A percentile compares a stretch with the other conserved stretches of the same genome.
Evolutionary conservation across 495 filamentous ascomycete genomes (phyloP).

Genomic region (Penicillium arizonense): DNA sequence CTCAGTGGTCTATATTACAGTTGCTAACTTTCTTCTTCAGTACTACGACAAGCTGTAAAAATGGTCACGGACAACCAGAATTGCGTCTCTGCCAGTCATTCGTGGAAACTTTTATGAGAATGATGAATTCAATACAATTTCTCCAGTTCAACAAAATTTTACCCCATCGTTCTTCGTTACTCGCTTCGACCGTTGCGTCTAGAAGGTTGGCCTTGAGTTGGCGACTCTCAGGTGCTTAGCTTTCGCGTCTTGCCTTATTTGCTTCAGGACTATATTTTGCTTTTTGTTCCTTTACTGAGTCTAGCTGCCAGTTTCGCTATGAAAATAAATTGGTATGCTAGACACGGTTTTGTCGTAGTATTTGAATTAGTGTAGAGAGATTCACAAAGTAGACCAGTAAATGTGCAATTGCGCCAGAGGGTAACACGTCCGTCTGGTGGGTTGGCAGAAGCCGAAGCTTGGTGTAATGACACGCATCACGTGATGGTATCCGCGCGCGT

Average conservation of each 20-base stretch:
- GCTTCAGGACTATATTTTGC: slow-evolving; percentile 19
- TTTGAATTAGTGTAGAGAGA: too few relatives aligned
- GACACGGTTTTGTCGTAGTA: slow-evolving; percentile 5
- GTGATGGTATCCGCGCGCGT: slow-evolving; percentile 14
- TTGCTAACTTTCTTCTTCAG: slow-evolving; percentile 60
- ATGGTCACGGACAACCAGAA: slow-evolving; percentile 35
- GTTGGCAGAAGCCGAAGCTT: too few relatives aligned
- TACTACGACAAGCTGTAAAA: slow-evolving; percentile 99
- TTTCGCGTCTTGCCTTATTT: slow-evolving; percentile 21
- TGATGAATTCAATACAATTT: slow-evolving; percentile 53
- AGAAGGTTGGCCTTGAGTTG: slow-evolving; percentile 11
- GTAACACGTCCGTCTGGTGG: too few relatives aligned
- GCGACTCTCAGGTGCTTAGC: slow-evolving; percentile 11
- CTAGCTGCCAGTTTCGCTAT: slow-evolving; percentile 33
- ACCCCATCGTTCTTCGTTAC: slow-evolving; percentile 16
- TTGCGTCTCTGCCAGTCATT: slow-evolving; percentile 32
- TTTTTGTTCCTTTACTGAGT: slow-evolving; percentile 19
- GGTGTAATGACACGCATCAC: slow-evolving; percentile 8
- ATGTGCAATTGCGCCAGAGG: too few relatives aligned
- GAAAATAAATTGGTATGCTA: slow-evolving; percentile 37
- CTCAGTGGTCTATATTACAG: background rate
- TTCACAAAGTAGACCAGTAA: too few relatives aligned
- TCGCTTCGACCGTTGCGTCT: slow-evolving; percentile 16
- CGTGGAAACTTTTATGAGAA: slow-evolving; percentile 48
- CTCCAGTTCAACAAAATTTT: slow-evolving; percentile 38